phyloP scores from a whole-genome alignment of 2,329 filamentous ascomycete species.

The Aspergillus oerlinghausenensis region DNA sequence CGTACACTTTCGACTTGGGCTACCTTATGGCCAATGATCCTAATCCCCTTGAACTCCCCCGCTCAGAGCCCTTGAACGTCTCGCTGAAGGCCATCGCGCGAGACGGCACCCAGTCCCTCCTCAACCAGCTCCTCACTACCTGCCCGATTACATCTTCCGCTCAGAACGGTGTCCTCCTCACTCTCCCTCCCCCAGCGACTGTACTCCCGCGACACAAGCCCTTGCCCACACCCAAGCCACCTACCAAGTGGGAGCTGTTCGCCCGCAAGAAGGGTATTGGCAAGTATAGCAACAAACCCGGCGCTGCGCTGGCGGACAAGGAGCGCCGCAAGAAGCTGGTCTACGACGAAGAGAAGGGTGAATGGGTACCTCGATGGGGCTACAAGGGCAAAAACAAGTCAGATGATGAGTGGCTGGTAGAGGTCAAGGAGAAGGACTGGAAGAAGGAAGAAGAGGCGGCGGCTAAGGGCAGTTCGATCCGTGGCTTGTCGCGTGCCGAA shows the following conservation, averaged over 20 bases:
- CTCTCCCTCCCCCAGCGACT: conserved; percentile 67
- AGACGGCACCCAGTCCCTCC: conserved; percentile 83
- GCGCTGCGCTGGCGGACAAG: conserved; percentile 58
- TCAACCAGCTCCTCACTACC: conserved; percentile 90
- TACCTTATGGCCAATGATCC: conserved; percentile 81
- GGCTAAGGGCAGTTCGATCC: conserved; percentile 59
- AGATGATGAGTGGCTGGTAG: conserved; percentile 80
- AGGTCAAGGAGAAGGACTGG: conserved; percentile 76
- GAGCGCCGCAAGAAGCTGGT: conserved; percentile 64
- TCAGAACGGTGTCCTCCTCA: conserved; percentile 66
- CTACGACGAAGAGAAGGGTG: conserved; percentile 77
- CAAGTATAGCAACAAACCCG: conserved; percentile 67
- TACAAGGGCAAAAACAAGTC: conserved; percentile 88
- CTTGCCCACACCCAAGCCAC: conserved; percentile 71
- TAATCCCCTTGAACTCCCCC: conserved; percentile 66
- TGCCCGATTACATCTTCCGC: conserved; percentile 69
- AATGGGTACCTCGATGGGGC: conserved; percentile 94
- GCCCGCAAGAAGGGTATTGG: conserved; percentile 92
- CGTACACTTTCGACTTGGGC: conserved; percentile 88
- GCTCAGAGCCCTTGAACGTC: conserved; percentile 52
- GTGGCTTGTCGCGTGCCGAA: conserved; percentile 64
- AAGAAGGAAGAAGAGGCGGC: conserved; percentile 58
- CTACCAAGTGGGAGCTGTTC: conserved; percentile 94
- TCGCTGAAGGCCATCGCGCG: conserved; percentile 70
- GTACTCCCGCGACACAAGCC: conserved; percentile 86